Conservation (phyloP, 192 early-diverging fungal genomes). For the Podochytrium sp. region DNA sequence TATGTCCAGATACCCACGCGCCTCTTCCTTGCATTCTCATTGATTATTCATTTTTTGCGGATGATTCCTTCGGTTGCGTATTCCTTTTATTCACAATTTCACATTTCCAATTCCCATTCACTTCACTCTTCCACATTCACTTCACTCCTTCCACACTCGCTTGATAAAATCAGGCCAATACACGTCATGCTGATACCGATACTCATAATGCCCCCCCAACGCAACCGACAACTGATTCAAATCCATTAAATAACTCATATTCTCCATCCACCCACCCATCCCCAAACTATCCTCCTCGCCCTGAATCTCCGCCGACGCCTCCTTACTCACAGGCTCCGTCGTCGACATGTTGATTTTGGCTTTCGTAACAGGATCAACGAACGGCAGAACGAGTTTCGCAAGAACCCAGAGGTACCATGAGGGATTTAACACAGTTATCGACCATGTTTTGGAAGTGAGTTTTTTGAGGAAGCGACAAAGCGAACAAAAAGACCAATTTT, state of each 20-base stretch:
- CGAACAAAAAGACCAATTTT: conserved; percentile 48
- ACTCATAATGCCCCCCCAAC: conserved; percentile 20
- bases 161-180: conserved; percentile 15
- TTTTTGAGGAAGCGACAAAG: neutral
- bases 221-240: neutral
- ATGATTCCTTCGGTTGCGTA: too few relatives aligned
- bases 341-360: conserved; percentile 85
- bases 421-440: conserved; percentile 56
- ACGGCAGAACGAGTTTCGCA: conserved; percentile 78
- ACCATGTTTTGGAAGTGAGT: neutral
- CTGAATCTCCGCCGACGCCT: neutral
- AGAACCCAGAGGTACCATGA: conserved; percentile 85
- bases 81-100: too few relatives aligned
- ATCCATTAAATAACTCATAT: conserved; percentile 6
- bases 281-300: conserved; percentile 11
- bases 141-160: neutral
- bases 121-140: too few relatives aligned
- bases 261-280: conserved; percentile 6
- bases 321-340: conserved; percentile 44
- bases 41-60: too few relatives aligned
- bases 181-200: conserved; percentile 15
- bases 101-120: too few relatives aligned
- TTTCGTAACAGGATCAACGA: conserved; percentile 90
- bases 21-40: too few relatives aligned
- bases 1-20: too few relatives aligned